Conservation (phyloP, 352 stramenopile species). For the Achlya hypogyna region DNA sequence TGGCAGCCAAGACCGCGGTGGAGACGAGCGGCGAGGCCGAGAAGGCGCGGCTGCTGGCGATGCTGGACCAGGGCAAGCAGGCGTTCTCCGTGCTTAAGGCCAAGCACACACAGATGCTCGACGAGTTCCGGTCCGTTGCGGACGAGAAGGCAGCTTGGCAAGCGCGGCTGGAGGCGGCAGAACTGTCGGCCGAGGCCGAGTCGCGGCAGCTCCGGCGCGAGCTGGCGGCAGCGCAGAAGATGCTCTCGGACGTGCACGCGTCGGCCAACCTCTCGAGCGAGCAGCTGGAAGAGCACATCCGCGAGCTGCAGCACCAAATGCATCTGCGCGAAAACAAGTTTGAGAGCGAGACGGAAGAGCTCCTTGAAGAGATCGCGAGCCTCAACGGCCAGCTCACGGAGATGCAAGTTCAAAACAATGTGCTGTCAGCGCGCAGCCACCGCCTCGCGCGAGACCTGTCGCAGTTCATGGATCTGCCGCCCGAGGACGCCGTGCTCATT, state of each 20-base stretch:
- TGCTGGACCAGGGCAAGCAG: background rate
- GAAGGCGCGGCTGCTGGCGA: background rate
- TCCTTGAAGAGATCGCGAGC: conserved; percentile 15
- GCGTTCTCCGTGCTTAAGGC: background rate
- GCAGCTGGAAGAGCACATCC: conserved; percentile 14
- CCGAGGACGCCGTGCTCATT: conserved; percentile 37
- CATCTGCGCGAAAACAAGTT: conserved; percentile 17
- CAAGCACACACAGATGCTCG: background rate
- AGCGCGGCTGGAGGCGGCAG: background rate
- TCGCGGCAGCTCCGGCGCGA: background rate
- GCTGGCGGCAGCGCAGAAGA: background rate
- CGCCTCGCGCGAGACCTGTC: conserved; percentile 71
- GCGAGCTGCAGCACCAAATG: conserved; percentile 12
- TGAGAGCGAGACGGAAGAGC: conserved; percentile 7
- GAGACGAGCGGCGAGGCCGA: background rate
- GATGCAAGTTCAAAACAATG: conserved; percentile 78
- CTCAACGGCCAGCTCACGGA: conserved; percentile 43
- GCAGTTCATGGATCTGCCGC: conserved; percentile 72
- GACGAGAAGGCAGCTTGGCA: background rate
- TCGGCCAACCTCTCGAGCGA: conserved; percentile 5
- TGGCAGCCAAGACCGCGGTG: background rate
- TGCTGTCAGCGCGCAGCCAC: conserved; percentile 63
- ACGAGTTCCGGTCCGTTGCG: background rate
- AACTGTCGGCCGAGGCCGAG: background rate
- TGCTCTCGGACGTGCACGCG: conserved; percentile 9